A percentile compares a stretch with the other conserved stretches of the same genome.
phyloP scores from a whole-genome alignment of 1,139 yeast genomes.

The Martiniozyma asiatica region DNA sequence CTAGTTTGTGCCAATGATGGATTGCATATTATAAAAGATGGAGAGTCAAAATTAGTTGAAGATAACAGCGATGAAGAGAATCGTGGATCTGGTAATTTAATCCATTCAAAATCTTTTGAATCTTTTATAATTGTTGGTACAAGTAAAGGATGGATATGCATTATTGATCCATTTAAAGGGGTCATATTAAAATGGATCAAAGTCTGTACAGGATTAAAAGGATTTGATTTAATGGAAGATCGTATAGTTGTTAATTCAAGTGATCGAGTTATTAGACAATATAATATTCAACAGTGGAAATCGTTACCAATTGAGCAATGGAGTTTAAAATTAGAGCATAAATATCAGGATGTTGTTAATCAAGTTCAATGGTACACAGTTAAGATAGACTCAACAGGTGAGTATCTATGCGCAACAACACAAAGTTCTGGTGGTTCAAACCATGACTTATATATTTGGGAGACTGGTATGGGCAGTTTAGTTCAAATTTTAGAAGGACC shows the following conservation, averaged over 20 bases:
- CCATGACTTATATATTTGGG: conserved; percentile 91
- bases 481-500: conserved; percentile 88
- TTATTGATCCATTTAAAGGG: conserved; percentile 26
- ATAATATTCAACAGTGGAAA: conserved; percentile 30
- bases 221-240: conserved; percentile 44
- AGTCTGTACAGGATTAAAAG: conserved; percentile 59
- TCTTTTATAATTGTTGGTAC: conserved; percentile 60
- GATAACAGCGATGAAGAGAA: conserved; percentile 13
- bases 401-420: conserved; percentile 79
- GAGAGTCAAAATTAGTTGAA: conserved; percentile 8
- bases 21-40: conserved; percentile 43
- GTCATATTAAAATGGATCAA: conserved; percentile 37
- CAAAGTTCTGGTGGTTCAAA: conserved; percentile 78
- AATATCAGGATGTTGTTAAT: conserved; percentile 85
- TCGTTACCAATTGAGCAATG: conserved; percentile 24
- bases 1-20: conserved; percentile 42
- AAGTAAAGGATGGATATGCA: conserved; percentile 64
- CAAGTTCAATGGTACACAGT: conserved; percentile 82
- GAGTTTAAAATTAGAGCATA: conserved; percentile 63
- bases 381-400: conserved; percentile 66
- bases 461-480: conserved; percentile 74
- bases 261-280: conserved; percentile 72
- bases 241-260: conserved; percentile 62
- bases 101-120: conserved; percentile 34
- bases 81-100: conserved; percentile 15